These are phyloP conservation scores for Viola pubescens DNA, from an alignment of 441 rosid species.

Conservation along the genomic window DNA sequence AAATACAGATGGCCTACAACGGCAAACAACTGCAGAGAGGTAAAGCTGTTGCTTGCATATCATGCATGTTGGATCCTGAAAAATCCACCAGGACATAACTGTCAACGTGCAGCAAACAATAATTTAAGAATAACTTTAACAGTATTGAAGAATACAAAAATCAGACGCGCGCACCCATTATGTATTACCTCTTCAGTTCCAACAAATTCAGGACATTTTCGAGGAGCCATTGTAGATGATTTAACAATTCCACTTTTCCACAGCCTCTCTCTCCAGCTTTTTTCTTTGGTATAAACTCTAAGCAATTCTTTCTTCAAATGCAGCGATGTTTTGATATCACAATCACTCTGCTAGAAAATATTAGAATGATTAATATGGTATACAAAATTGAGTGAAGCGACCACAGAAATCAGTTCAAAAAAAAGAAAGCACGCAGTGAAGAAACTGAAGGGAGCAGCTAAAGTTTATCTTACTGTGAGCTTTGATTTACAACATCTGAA, in stretches of 20 bases:
- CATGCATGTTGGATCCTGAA: constrained; percentile 82
- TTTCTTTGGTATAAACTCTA: constrained; percentile 63
- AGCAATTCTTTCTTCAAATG: constrained; percentile 73
- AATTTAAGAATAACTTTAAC: constrained; percentile 1
- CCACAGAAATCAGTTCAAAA: not conserved
- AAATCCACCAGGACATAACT: constrained; percentile 17
- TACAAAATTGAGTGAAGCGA: not conserved
- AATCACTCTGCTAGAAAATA: constrained; percentile 35
- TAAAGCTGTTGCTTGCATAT: constrained; percentile 89
- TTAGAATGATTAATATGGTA: constrained; percentile 9
- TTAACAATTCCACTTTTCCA: constrained; percentile 76
- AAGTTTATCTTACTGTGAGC: no score
- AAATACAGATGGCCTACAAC: constrained; percentile 72
- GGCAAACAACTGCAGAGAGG: constrained; percentile 76
- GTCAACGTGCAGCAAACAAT: no score
- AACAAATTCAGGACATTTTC: constrained; percentile 71
- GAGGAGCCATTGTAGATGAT: constrained; percentile 67
- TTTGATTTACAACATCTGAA: no score
- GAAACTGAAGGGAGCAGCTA: no score
- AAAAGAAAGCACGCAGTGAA: constrained; percentile 1
- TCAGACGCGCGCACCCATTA: not conserved
- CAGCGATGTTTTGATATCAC: constrained; percentile 45
- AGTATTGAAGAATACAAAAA: constrained; percentile 12
- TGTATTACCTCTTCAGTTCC: constrained; percentile 81
- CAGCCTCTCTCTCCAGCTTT: constrained; percentile 64